Evolutionary conservation across 352 stramenopile genomes (phyloP).

Genomic region (Thraustotheca clavata): DNA sequence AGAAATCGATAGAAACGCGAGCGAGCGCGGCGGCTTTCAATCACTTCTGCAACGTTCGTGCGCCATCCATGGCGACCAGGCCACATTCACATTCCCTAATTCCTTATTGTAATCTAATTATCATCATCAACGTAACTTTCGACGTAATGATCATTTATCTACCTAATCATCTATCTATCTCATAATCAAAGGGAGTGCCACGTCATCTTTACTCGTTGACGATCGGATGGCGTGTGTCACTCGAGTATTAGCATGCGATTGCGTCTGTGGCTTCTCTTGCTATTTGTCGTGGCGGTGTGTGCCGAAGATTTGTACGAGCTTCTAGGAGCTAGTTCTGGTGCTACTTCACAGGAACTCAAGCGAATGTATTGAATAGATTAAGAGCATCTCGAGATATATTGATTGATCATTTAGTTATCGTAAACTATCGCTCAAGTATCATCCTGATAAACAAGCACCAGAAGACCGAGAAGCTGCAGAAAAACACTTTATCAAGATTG

Average conservation of each 20-base stretch:
- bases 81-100: neutral
- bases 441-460: constrained; percentile 90
- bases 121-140: no score
- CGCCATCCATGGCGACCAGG: neutral
- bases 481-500: constrained; percentile 69
- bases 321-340: constrained; percentile 45
- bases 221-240: neutral
- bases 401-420: constrained; percentile 41
- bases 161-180: neutral
- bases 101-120: neutral
- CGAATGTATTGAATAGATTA: constrained; percentile 34
- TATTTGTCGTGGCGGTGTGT: constrained; percentile 27
- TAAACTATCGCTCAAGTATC: constrained; percentile 90
- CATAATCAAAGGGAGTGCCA: neutral
- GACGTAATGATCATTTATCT: neutral
- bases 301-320: constrained; percentile 63
- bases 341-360: constrained; percentile 54
- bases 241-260: constrained; percentile 2
- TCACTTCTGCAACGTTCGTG: neutral
- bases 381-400: neutral
- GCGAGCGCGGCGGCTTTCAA: neutral
- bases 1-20: no score
- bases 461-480: constrained; percentile 49
- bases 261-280: constrained; percentile 26
- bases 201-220: neutral